phyloP scores from a whole-genome alignment of 371 early-diverging fungal genomes.

The Coemansia sp. region DNA sequence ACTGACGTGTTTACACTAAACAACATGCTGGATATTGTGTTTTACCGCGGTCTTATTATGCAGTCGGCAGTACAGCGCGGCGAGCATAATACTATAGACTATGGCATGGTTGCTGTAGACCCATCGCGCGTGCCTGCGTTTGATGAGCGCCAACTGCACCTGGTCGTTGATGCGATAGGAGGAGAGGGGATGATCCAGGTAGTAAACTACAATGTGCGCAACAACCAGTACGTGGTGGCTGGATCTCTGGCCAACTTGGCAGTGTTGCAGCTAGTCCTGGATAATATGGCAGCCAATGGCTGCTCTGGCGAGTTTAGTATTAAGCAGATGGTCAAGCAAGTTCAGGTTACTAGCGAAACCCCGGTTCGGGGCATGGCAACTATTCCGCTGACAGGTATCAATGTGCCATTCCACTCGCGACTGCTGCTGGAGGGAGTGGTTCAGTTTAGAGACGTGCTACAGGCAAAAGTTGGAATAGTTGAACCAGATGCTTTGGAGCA shows the following conservation, averaged over 20 bases:
- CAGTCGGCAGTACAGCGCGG: conserved; percentile 90
- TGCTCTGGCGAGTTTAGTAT: conserved; percentile 14
- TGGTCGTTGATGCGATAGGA: conserved; percentile 77
- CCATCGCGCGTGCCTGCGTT: conserved; percentile 84
- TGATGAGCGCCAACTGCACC: conserved; percentile 69
- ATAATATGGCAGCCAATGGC: conserved; percentile 57
- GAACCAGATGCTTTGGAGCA: conserved; percentile 55
- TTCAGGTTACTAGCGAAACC: neutral
- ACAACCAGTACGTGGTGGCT: conserved; percentile 93
- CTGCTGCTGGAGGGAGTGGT: conserved; percentile 86
- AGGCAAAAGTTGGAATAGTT: conserved; percentile 56
- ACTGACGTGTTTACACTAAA: conserved; percentile 85
- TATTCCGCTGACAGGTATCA: conserved; percentile 87
- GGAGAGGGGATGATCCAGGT: conserved; percentile 78
- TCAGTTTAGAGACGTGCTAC: conserved; percentile 85
- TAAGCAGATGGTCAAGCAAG: neutral
- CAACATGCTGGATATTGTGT: conserved; percentile 83
- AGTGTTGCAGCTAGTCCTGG: conserved; percentile 75
- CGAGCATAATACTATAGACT: conserved; percentile 76
- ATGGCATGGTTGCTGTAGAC: conserved; percentile 94
- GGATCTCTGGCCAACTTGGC: conserved; percentile 81
- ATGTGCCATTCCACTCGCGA: conserved; percentile 95
- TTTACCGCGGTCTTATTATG: conserved; percentile 97
- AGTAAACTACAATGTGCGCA: conserved; percentile 95
- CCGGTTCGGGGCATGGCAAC: conserved; percentile 59